Evolutionary conservation across 2,329 filamentous ascomycete genomes (phyloP), one percentile per base, ranked within the genome.

Genomic region (Phoma sp.): DNA sequence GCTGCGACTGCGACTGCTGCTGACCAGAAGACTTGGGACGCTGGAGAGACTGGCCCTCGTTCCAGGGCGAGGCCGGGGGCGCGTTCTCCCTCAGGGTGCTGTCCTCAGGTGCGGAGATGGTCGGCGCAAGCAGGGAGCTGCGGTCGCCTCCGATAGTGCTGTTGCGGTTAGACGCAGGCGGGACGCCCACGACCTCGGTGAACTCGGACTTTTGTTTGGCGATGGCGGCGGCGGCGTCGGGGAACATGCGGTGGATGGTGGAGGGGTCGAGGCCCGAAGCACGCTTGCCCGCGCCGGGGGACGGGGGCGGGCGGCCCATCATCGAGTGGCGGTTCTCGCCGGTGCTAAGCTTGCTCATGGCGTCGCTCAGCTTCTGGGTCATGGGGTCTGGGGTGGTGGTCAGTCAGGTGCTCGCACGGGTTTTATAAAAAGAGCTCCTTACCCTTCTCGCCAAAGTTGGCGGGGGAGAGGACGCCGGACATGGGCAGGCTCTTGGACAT

Each of bases 401-500:
- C 33, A 46, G 48, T 25, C 37, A 29, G 7, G 25, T 2, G 25
- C 4, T 10, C 8, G 10, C 13, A 1, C 15, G n/a, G 5, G n/a
- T 15, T 2, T 10, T 1, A 13, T 2, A n/a, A 17, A n/a, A 3
- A 2, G 15, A 17, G 29, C 12, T 45, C 71, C 80, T 69, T 78
- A 95, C 92, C 92, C 82, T 97, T 98, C 74, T 98, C 95, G 47
- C 83, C 83, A 76, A 98, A 97, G 73, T 92, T 96, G 51, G 95
- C 90, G 27, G 95, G 95, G 25, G 95, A 98, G 47, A 99, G 78
- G 33, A 99, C 89, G 48, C 94, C 91, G 32, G 94, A 96, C 91
- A 98, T 96, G 25, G 95, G 95, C 76, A 98, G 93, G 70, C 88
- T 96, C 80, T 97, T 96, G 62, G 93, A 93, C 95, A 98, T 99